Evolutionary conservation across 805 yeast species (phyloP).

Genomic region (Yamadazyma endophytica): DNA sequence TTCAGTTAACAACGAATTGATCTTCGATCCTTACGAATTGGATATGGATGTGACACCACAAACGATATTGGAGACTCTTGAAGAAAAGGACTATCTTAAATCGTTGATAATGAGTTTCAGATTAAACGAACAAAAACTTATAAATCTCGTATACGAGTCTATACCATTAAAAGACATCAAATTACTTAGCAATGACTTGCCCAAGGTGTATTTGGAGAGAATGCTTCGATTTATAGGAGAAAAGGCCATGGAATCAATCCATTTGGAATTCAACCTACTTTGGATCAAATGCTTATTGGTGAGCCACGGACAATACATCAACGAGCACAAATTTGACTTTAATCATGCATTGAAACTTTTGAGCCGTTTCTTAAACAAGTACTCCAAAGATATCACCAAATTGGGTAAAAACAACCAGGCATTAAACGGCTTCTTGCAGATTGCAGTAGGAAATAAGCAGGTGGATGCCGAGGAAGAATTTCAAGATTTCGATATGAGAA

Average conservation of each 20-base stretch:
- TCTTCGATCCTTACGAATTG: conserved; percentile 92
- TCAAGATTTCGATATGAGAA: conserved; percentile 21
- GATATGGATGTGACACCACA: conserved; percentile 91
- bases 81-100: conserved; percentile 59
- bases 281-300: conserved; percentile 75
- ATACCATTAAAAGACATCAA: conserved; percentile 69
- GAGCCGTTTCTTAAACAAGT: conserved; percentile 69
- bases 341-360: conserved; percentile 62
- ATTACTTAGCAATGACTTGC: conserved; percentile 65
- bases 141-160: conserved; percentile 68
- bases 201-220: conserved; percentile 69
- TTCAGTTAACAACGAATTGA: conserved; percentile 67
- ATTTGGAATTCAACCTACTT: conserved; percentile 74
- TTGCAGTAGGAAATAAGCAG: conserved; percentile 15
- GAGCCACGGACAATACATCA: conserved; percentile 74
- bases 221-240: conserved; percentile 67
- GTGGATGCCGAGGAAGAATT: conserved; percentile 21
- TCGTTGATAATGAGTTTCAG: conserved; percentile 93
- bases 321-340: conserved; percentile 56
- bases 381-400: conserved; percentile 68
- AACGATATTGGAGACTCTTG: conserved; percentile 56
- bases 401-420: conserved; percentile 53
- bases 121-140: conserved; percentile 73
- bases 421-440: conserved; percentile 48
- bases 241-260: conserved; percentile 65